Evolutionary conservation across 2,329 filamentous ascomycete species (phyloP).

Genomic region (Endoconidiophora laricicola): DNA sequence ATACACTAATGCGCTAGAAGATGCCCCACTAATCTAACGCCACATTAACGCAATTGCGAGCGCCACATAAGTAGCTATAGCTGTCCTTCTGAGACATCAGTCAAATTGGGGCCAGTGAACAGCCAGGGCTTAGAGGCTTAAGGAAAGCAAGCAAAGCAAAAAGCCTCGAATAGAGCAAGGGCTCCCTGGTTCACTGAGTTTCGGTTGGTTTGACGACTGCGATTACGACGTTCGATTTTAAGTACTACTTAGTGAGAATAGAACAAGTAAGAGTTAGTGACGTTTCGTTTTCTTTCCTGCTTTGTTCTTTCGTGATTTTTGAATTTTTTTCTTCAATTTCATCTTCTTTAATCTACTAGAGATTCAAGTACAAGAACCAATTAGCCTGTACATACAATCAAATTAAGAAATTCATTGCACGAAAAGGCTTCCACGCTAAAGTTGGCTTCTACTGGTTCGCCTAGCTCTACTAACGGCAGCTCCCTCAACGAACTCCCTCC

Average conservation of each 20-base stretch:
- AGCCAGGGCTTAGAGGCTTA: neutral
- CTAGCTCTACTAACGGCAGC: too few species aligned
- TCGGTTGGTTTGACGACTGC: too few species aligned
- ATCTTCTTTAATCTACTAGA: neutral
- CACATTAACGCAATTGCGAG: neutral
- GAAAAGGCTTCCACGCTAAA: neutral
- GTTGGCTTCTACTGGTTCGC: neutral
- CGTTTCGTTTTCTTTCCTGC: neutral
- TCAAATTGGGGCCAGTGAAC: neutral
- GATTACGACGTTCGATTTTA: too few species aligned
- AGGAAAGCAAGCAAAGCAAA: neutral
- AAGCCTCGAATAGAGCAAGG: too few species aligned
- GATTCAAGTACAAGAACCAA: too few species aligned
- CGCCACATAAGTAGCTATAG: constrained; percentile 6
- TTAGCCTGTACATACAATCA: too few species aligned
- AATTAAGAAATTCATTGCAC: too few species aligned
- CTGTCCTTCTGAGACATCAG: constrained; percentile 2
- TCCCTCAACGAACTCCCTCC: neutral
- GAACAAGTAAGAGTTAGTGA: neutral
- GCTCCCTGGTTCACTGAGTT: too few species aligned
- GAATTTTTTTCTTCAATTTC: neutral
- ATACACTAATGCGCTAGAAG: neutral
- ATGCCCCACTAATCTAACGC: neutral
- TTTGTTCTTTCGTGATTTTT: neutral
- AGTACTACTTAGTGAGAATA: neutral